Evolutionary conservation across 106 monocot species (phyloP), one percentile per base, ranked within the genome.

Genomic region (Apostasia shenzhenica): DNA sequence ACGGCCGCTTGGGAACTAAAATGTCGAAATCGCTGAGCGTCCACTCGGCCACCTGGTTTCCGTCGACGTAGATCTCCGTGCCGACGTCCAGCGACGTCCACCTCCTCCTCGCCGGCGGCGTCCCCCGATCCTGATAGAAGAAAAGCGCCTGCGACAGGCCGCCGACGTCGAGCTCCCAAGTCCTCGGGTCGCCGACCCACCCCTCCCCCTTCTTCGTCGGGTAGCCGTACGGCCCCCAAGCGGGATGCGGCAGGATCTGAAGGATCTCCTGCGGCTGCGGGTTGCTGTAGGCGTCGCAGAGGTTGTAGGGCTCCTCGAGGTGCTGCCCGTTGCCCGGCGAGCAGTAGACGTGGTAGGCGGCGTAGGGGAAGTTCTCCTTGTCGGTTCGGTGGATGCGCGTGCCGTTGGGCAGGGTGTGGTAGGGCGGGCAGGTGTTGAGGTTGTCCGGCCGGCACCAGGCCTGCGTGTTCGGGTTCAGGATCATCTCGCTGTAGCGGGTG

Each of bases 401-500:
- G 8, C 85, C 84, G 38, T 93, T 80, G 37, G 75, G 69, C 5
- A 89, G 72, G 47, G 85, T 89, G 83, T 93, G 93, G 77, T 78
- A 86, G 0, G 93, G 93, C 0, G 93, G 93, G 70, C 93, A 93
- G 37, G 55, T 45, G 4, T 67, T 2, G 9, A 88, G 71, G 14
- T 64, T 74, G 61, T 73, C 59, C 0, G 79, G 77, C 11, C 45
- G 59, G 77, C 93, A 93, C 83, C 81, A 84, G 0, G 89, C 57
- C 1, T 51, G 40, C 1, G 77, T 84, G 3, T 82, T 77, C 0
- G 89, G 93, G 79, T 93, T 89, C 48, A 89, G 63, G 64, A 93
- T 86, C 86, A 93, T 89, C 69, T 93, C 93, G 63, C 89, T 86
- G 84, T 93, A 93, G 13, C 93, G 83, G 3, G 93, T 93, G 42